These are phyloP conservation scores for Collybia sordida DNA, from an alignment of 768 basidiomycete species.

Conservation along the genomic window DNA sequence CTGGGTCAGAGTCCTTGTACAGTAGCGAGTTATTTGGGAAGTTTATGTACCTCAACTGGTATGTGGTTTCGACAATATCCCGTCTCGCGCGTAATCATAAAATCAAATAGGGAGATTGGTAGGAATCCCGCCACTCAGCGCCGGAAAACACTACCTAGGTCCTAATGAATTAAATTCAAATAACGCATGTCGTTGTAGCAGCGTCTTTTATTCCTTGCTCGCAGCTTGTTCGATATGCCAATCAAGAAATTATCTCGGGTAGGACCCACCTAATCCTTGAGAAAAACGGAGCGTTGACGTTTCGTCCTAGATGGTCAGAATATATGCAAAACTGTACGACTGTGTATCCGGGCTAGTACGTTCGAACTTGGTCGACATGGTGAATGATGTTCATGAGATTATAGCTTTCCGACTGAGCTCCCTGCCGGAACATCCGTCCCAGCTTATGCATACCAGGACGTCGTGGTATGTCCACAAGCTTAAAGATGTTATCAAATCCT, in stretches of 20 bases:
- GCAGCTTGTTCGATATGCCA: constrained; percentile 8
- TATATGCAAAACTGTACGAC: neutral
- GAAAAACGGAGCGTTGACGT: neutral
- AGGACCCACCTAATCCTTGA: neutral
- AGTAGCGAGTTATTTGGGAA: neutral
- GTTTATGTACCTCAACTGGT: neutral
- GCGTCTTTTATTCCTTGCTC: neutral
- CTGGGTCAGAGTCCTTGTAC: constrained; percentile 1
- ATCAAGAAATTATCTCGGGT: constrained; percentile 4
- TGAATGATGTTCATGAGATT: too few species aligned
- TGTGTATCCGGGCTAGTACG: neutral
- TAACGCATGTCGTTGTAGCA: neutral
- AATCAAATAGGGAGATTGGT: neutral
- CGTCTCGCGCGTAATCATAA: neutral
- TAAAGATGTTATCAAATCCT: too few species aligned
- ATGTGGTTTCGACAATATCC: neutral
- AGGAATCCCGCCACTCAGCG: neutral
- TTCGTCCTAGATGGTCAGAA: neutral
- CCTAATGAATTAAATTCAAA: neutral
- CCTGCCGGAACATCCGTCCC: too few species aligned
- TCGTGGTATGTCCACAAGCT: too few species aligned
- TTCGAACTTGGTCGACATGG: neutral
- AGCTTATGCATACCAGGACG: too few species aligned
- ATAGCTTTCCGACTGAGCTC: too few species aligned
- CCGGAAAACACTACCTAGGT: neutral